Percentiles rank a stretch among this genome's conserved stretches.
Evolutionary conservation across 1,284 basidiomycete species (phyloP).

Genomic region (Pisolithus thermaeus): DNA sequence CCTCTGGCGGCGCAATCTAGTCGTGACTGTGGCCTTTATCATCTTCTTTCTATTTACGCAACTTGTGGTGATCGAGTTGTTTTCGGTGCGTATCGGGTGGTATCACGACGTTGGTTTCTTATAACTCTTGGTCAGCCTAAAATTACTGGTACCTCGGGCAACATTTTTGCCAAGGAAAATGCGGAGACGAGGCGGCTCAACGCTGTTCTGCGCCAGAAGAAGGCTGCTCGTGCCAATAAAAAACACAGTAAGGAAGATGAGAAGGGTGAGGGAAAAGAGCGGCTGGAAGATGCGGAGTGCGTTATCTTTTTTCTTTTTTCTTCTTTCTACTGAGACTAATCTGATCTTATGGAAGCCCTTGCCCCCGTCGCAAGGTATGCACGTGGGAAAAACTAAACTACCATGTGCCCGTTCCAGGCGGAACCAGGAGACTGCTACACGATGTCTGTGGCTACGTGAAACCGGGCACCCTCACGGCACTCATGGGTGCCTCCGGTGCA

Average conservation of each 20-base stretch:
- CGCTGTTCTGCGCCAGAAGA: conserved; percentile 50
- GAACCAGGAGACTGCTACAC: conserved; percentile 68
- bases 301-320: neutral
- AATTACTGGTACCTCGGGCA: conserved; percentile 40
- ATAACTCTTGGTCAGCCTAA: conserved; percentile 38
- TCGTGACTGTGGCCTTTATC: conserved; percentile 58
- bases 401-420: conserved; percentile 67
- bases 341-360: neutral
- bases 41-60: conserved; percentile 64
- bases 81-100: conserved; percentile 41
- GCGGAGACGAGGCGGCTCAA: conserved; percentile 66
- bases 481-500: conserved; percentile 80
- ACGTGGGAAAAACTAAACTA: conserved; percentile 73
- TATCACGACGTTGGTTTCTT: too few relatives aligned
- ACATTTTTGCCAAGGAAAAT: conserved; percentile 69
- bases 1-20: conserved; percentile 57
- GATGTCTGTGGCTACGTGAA: conserved; percentile 87
- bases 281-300: conserved; percentile 18
- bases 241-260: conserved; percentile 23
- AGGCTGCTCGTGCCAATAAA: conserved; percentile 23
- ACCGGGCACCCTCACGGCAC: conserved; percentile 74
- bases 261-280: conserved; percentile 16
- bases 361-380: conserved; percentile 45
- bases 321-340: conserved; percentile 1
- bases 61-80: conserved; percentile 55